Conservation (phyloP, 108 stramenopile species). For the Cyclotella sp. region DNA sequence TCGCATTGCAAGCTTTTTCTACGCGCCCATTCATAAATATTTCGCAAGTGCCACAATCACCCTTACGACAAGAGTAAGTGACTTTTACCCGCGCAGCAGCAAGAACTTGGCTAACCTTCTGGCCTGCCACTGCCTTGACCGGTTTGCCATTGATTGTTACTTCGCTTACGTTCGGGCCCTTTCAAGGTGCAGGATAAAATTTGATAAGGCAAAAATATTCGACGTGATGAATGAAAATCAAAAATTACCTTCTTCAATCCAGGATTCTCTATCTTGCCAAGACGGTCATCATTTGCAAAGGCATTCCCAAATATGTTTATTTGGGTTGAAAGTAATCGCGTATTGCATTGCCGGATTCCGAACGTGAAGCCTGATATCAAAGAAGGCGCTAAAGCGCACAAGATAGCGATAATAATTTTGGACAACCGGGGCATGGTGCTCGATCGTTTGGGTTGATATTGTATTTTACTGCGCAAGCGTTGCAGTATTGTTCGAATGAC, state of each 20-base stretch:
- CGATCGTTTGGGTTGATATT: too few relatives aligned
- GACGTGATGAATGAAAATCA: background rate
- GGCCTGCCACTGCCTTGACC: slow-evolving; percentile 59
- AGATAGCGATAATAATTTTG: too few relatives aligned
- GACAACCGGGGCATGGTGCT: too few relatives aligned
- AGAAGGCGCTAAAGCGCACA: background rate
- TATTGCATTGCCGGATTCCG: background rate
- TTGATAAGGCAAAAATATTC: background rate
- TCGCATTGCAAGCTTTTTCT: slow-evolving; percentile 58
- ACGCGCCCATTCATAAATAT: slow-evolving; percentile 58
- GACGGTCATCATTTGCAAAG: slow-evolving; percentile 59
- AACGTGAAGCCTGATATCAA: background rate
- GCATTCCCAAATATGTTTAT: slow-evolving; percentile 53
- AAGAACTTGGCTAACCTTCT: slow-evolving; percentile 57
- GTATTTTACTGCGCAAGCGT: too few relatives aligned
- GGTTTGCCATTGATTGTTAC: slow-evolving; percentile 64
- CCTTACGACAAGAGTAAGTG: slow-evolving; percentile 55
- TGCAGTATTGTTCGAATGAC: too few relatives aligned
- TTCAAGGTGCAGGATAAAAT: slow-evolving; percentile 2
- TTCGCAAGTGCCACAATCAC: slow-evolving; percentile 64
- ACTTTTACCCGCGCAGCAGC: slow-evolving; percentile 55
- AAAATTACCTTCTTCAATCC: slow-evolving; percentile 43
- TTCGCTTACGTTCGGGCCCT: slow-evolving; percentile 49
- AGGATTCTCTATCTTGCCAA: slow-evolving; percentile 55
- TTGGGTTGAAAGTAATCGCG: slow-evolving; percentile 5